phyloP scores from a whole-genome alignment of 768 basidiomycete genomes.

The Hericium erinaceus region DNA sequence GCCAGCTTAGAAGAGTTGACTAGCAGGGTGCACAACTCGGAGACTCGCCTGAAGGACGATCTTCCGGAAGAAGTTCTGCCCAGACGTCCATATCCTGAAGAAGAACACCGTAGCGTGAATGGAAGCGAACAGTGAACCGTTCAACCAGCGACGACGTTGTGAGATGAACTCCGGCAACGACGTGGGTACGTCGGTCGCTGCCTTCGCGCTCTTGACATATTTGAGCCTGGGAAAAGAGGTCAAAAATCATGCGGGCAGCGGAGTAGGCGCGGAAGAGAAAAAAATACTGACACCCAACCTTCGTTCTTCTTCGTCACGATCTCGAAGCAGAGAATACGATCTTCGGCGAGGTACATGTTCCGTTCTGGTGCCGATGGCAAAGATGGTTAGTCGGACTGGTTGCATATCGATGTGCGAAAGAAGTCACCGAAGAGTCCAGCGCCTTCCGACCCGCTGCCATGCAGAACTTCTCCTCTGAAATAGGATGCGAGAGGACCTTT shows the following conservation, averaged over 20 bases:
- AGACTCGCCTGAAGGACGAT: conserved; percentile 47
- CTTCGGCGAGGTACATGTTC: conserved; percentile 89
- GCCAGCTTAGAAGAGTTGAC: neutral
- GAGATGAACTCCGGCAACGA: conserved; percentile 91
- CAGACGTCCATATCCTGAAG: conserved; percentile 82
- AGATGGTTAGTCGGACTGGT: neutral
- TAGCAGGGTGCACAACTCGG: neutral
- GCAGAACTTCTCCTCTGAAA: conserved; percentile 90
- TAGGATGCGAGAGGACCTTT: conserved; percentile 87
- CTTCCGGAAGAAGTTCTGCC: conserved; percentile 85
- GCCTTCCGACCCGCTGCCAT: conserved; percentile 43
- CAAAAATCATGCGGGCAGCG: neutral
- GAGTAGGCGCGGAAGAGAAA: neutral
- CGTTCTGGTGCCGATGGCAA: conserved; percentile 34
- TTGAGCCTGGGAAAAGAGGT: conserved; percentile 39
- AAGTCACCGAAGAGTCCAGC: conserved; percentile 58
- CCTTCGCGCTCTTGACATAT: conserved; percentile 91
- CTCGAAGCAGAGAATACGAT: conserved; percentile 89
- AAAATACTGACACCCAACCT: conserved; percentile 60
- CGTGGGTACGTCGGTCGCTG: conserved; percentile 92
- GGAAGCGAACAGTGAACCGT: conserved; percentile 88
- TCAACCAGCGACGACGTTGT: conserved; percentile 83
- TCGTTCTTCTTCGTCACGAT: conserved; percentile 85
- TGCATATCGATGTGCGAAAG: neutral
- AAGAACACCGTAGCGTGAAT: conserved; percentile 89